Evolutionary conservation across 352 stramenopile genomes (phyloP).

Genomic region (Phytophthora sojae): DNA sequence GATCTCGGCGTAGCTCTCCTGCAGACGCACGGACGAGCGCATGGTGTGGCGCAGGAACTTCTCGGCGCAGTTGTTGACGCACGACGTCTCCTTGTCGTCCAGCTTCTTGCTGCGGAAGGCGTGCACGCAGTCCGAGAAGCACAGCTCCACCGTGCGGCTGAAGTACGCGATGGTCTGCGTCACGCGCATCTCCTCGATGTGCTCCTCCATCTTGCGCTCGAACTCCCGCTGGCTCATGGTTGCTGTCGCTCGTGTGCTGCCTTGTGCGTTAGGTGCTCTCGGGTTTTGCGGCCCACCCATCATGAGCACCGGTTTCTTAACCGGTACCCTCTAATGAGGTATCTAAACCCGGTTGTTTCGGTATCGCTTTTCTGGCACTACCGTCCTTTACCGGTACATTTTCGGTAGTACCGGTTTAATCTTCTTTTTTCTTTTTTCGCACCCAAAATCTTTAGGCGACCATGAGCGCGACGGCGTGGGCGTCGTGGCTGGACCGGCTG

Average conservation of each 20-base stretch:
- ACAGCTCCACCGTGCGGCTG: slow-evolving; percentile 91
- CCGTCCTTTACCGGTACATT: no score
- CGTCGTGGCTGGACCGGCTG: slow-evolving; percentile 82
- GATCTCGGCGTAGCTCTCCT: slow-evolving; percentile 90
- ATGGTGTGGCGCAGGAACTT: slow-evolving; percentile 94
- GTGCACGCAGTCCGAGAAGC: slow-evolving; percentile 91
- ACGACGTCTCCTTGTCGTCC: slow-evolving; percentile 90
- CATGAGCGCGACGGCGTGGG: slow-evolving; percentile 80
- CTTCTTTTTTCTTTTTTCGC: not conserved
- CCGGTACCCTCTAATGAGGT: no score
- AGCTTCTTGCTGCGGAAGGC: slow-evolving; percentile 93
- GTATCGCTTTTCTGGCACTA: no score
- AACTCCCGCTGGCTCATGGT: slow-evolving; percentile 85
- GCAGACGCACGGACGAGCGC: slow-evolving; percentile 88
- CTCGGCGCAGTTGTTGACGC: slow-evolving; percentile 89
- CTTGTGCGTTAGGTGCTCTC: no score
- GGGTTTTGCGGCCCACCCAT: not conserved
- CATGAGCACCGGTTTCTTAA: no score
- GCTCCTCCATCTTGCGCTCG: slow-evolving; percentile 91
- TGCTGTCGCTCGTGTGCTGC: not conserved
- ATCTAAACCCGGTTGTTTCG: no score
- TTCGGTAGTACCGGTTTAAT: slow-evolving; percentile 1
- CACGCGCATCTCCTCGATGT: slow-evolving; percentile 92
- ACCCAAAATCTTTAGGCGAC: not conserved
- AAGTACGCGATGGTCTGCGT: slow-evolving; percentile 91